These are phyloP conservation scores for Metschnikowia proteae DNA, from an alignment of 805 yeast genomes.

Conservation along the genomic window DNA sequence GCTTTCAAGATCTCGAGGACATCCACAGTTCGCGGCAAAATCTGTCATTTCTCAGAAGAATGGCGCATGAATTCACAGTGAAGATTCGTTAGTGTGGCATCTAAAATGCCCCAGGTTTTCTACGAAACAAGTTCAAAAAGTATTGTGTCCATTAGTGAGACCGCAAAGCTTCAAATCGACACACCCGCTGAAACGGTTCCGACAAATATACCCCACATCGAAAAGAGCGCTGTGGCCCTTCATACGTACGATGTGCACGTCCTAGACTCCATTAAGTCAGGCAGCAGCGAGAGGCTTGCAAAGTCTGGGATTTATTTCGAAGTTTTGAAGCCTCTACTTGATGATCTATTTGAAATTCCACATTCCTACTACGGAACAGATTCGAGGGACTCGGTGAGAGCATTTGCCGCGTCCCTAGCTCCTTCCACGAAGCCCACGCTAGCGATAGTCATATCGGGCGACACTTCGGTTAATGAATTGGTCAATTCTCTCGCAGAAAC, in stretches of 20 bases:
- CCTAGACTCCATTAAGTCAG: slow-evolving; percentile 51
- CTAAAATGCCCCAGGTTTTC: background rate
- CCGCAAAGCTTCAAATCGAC: background rate
- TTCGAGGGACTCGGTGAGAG: slow-evolving; percentile 33
- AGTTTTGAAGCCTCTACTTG: slow-evolving; percentile 48
- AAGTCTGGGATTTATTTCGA: slow-evolving; percentile 34
- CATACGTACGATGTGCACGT: slow-evolving; percentile 22
- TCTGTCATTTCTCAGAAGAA: background rate
- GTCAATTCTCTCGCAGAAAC: slow-evolving; percentile 44
- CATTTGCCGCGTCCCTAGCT: slow-evolving; percentile 36
- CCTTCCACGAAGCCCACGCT: slow-evolving; percentile 23
- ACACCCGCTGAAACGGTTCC: background rate
- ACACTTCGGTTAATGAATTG: slow-evolving; percentile 78
- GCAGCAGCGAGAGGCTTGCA: slow-evolving; percentile 34
- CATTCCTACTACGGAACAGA: slow-evolving; percentile 45
- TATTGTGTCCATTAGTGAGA: background rate
- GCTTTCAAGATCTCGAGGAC: background rate
- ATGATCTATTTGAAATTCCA: slow-evolving; percentile 26
- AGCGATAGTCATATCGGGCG: slow-evolving; percentile 73
- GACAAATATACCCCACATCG: background rate
- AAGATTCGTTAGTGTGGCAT: background rate
- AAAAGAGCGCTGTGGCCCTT: slow-evolving; percentile 1
- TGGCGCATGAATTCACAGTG: background rate
- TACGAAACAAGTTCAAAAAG: slow-evolving; percentile 5
- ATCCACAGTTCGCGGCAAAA: background rate